These are phyloP conservation scores for Clitoria ternatea DNA, from an alignment of 306 rosid species.

Conservation along the genomic window DNA sequence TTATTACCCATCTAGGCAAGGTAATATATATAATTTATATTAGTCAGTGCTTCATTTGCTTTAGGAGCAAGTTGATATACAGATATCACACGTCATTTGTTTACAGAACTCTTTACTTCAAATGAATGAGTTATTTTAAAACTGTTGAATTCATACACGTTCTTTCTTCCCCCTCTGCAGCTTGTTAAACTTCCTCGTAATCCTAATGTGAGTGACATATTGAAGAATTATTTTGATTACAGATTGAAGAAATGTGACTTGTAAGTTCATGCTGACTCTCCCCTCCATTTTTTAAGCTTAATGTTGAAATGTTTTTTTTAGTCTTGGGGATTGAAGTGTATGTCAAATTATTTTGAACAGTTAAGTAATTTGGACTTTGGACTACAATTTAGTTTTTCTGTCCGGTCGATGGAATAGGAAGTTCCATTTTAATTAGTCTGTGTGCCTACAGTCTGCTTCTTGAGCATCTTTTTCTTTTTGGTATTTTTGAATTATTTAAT, in stretches of 20 bases:
- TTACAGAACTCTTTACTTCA: background rate
- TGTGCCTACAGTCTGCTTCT: background rate
- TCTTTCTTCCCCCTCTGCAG: conserved; percentile 43
- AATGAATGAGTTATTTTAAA: conserved; percentile 13
- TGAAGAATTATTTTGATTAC: conserved; percentile 64
- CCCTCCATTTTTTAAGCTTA: conserved; percentile 14
- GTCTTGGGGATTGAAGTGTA: background rate
- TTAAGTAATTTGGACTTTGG: background rate
- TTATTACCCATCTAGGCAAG: conserved; percentile 78
- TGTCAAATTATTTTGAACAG: conserved; percentile 7
- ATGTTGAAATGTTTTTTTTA: background rate
- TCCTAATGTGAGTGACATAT: conserved; percentile 73
- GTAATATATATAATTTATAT: conserved; percentile 38
- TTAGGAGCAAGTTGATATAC: background rate
- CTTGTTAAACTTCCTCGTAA: conserved; percentile 87
- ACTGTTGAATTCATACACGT: conserved; percentile 18
- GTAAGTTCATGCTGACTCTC: conserved; percentile 51
- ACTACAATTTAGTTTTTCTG: background rate
- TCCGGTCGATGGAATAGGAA: background rate
- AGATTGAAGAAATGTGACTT: conserved; percentile 56
- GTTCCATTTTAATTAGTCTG: conserved; percentile 7
- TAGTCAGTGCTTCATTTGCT: conserved; percentile 14
- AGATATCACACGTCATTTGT: background rate
- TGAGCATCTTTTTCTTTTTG: background rate
- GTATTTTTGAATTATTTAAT: background rate